These are phyloP conservation scores for Neurospora sp. DNA, from an alignment of 495 filamentous ascomycete genomes.

Conservation along the genomic window DNA sequence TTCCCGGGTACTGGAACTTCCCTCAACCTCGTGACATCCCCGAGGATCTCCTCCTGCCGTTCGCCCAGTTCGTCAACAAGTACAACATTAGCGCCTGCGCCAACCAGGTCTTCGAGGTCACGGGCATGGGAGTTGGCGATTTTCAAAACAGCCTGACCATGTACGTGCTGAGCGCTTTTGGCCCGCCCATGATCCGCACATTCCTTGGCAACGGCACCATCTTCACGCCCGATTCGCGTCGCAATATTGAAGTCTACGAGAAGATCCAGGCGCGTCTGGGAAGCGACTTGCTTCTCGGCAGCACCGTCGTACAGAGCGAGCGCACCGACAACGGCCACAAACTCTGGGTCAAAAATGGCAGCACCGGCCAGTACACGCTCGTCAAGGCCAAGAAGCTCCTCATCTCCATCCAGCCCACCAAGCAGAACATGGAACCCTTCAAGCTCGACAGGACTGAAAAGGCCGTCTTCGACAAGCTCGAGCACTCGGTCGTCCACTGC, in stretches of 20 bases:
- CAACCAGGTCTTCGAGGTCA: slow-evolving; percentile 26
- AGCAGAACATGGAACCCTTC: slow-evolving; percentile 24
- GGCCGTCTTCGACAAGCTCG: slow-evolving; percentile 22
- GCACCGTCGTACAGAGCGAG: slow-evolving; percentile 19
- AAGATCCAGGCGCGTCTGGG: slow-evolving; percentile 23
- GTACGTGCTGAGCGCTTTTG: slow-evolving; percentile 32
- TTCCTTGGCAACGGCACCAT: slow-evolving; percentile 18
- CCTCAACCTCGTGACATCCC: slow-evolving; percentile 29
- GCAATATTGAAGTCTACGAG: slow-evolving; percentile 35
- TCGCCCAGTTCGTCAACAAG: slow-evolving; percentile 35
- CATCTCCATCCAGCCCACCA: slow-evolving; percentile 29
- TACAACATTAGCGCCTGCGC: slow-evolving; percentile 12
- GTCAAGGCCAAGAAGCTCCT: slow-evolving; percentile 31
- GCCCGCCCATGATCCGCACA: slow-evolving; percentile 25
- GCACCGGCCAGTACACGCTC: slow-evolving; percentile 15
- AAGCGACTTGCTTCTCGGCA: slow-evolving; percentile 27
- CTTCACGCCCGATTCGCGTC: slow-evolving; percentile 22
- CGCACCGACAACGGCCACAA: slow-evolving; percentile 22
- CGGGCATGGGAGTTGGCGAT: slow-evolving; percentile 31
- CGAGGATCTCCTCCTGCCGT: slow-evolving; percentile 37
- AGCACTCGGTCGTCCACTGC: slow-evolving; percentile 23
- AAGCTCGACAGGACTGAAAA: slow-evolving; percentile 25
- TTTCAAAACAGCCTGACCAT: slow-evolving; percentile 27
- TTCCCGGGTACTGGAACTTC: slow-evolving; percentile 33
- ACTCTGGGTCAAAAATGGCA: slow-evolving; percentile 19